phyloP scores from a whole-genome alignment of 768 basidiomycete species.

The Floccularia luteovirens region DNA sequence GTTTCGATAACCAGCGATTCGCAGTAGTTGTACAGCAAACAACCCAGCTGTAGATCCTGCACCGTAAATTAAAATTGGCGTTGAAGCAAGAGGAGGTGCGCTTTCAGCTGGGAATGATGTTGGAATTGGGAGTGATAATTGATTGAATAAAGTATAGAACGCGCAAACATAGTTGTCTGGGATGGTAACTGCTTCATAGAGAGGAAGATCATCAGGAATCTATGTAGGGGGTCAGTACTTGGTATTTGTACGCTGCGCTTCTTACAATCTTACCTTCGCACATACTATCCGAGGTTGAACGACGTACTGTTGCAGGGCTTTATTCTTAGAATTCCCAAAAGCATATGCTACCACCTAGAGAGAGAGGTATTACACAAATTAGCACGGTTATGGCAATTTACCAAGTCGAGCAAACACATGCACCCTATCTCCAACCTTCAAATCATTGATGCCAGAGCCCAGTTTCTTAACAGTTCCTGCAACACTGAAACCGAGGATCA shows the following conservation, averaged over 20 bases:
- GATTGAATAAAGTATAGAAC: slow-evolving; percentile 27
- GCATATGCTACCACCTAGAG: slow-evolving; percentile 20
- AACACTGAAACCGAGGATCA: slow-evolving; percentile 26
- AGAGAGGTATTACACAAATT: background rate
- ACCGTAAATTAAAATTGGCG: slow-evolving; percentile 37
- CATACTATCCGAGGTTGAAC: slow-evolving; percentile 18
- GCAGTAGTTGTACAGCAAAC: slow-evolving; percentile 30
- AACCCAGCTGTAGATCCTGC: slow-evolving; percentile 31
- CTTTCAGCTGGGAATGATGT: slow-evolving; percentile 18
- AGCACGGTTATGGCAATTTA: too few species aligned
- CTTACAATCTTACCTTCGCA: slow-evolving; percentile 23
- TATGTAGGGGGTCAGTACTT: slow-evolving; percentile 8
- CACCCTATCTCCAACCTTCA: slow-evolving; percentile 33
- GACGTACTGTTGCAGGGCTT: slow-evolving; percentile 29
- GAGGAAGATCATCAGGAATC: slow-evolving; percentile 30
- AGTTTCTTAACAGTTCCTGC: slow-evolving; percentile 28
- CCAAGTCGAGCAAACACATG: too few species aligned
- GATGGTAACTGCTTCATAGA: slow-evolving; percentile 29
- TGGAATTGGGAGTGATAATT: slow-evolving; percentile 25
- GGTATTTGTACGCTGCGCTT: background rate
- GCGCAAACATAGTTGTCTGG: slow-evolving; percentile 35
- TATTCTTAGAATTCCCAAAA: slow-evolving; percentile 14
- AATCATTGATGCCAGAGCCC: slow-evolving; percentile 22
- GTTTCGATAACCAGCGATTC: slow-evolving; percentile 32
- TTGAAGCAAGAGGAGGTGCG: slow-evolving; percentile 18